These are phyloP conservation scores for Neurospora sp. DNA, from an alignment of 495 filamentous ascomycete genomes.

Conservation along the genomic window DNA sequence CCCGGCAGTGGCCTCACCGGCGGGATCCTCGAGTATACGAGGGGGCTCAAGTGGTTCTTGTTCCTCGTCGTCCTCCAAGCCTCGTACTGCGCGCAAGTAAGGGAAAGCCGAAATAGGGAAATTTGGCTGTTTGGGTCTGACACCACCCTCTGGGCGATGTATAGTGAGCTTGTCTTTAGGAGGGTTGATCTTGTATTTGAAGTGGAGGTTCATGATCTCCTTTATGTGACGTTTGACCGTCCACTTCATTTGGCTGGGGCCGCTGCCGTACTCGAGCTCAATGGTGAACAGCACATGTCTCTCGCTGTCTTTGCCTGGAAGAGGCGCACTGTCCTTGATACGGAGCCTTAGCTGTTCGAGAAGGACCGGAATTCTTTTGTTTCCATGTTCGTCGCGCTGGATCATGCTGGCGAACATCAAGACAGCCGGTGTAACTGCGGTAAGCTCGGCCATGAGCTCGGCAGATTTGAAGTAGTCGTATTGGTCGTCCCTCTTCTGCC, in stretches of 20 bases:
- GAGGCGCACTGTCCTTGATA: slow-evolving; percentile 65
- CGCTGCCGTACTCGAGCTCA: slow-evolving; percentile 92
- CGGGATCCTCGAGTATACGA: slow-evolving; percentile 31
- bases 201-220: slow-evolving; percentile 88
- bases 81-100: slow-evolving; percentile 72
- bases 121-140: slow-evolving; percentile 62
- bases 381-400: slow-evolving; percentile 91
- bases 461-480: slow-evolving; percentile 93
- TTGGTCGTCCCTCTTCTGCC: slow-evolving; percentile 71
- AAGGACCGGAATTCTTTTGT: slow-evolving; percentile 86
- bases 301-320: slow-evolving; percentile 53
- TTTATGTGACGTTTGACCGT: slow-evolving; percentile 74
- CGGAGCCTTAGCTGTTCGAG: slow-evolving; percentile 89
- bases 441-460: slow-evolving; percentile 89
- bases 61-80: slow-evolving; percentile 70
- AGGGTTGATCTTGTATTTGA: slow-evolving; percentile 78
- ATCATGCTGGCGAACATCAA: slow-evolving; percentile 94
- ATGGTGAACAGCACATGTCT: slow-evolving; percentile 83
- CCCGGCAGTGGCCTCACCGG: slow-evolving; percentile 35
- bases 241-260: slow-evolving; percentile 95
- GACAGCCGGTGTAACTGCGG: slow-evolving; percentile 83
- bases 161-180: slow-evolving; percentile 66
- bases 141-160: slow-evolving; percentile 27
- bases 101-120: slow-evolving; percentile 91
- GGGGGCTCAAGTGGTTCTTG: slow-evolving; percentile 50